These are phyloP conservation scores for Amanita brunnescens DNA, from an alignment of 768 basidiomycete genomes.

Conservation along the genomic window DNA sequence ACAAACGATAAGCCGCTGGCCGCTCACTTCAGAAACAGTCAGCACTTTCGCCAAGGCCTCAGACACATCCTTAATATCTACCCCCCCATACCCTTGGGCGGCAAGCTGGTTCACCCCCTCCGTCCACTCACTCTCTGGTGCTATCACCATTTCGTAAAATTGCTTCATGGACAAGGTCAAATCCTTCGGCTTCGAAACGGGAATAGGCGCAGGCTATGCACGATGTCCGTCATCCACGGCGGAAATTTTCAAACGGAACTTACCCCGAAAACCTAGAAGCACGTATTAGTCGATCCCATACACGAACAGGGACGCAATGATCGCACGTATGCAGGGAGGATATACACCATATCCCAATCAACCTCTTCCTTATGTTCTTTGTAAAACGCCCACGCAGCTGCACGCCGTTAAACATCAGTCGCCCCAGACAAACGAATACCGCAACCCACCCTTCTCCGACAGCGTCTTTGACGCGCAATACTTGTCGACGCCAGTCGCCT, in stretches of 20 bases:
- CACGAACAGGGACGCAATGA: no score
- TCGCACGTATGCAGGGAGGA: conserved; percentile 49
- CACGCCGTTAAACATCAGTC: not conserved
- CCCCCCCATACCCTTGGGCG: conserved; percentile 13
- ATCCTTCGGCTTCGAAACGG: conserved; percentile 21
- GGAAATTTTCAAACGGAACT: not conserved
- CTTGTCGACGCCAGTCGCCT: conserved; percentile 27
- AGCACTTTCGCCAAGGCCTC: conserved; percentile 41
- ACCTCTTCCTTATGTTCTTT: conserved; percentile 33
- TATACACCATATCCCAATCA: conserved; percentile 41
- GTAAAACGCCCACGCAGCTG: conserved; percentile 37
- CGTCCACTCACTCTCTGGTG: not conserved
- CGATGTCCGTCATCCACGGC: not conserved
- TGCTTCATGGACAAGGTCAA: conserved; percentile 31
- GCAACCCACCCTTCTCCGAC: conserved; percentile 43
- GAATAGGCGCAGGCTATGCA: conserved; percentile 28
- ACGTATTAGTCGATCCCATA: conserved; percentile 2
- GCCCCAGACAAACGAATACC: not conserved
- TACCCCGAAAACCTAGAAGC: conserved; percentile 21
- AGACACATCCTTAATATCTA: conserved; percentile 48
- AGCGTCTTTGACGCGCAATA: conserved; percentile 61
- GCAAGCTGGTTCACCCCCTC: conserved; percentile 15
- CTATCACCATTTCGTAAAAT: conserved; percentile 21
- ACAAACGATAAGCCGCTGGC: conserved; percentile 46
- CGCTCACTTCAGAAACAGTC: conserved; percentile 27